These are phyloP conservation scores for Leccinellum luteum DNA, from an alignment of 768 basidiomycete species.

Conservation along the genomic window DNA sequence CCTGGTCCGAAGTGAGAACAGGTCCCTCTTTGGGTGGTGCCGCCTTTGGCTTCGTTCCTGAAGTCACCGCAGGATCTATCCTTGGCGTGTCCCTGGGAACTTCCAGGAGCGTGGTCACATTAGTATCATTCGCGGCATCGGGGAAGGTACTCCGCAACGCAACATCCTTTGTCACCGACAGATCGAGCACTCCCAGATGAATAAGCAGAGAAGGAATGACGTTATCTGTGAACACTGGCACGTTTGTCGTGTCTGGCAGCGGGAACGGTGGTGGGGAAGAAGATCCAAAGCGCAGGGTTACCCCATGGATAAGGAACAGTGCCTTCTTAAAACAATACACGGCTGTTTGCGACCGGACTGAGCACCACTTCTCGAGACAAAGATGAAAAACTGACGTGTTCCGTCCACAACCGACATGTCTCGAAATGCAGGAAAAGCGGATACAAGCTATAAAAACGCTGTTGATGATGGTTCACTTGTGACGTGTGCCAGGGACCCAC, in stretches of 20 bases:
- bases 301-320: slow-evolving; percentile 72
- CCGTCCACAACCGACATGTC: slow-evolving; percentile 72
- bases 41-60: slow-evolving; percentile 17
- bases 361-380: neutral
- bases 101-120: slow-evolving; percentile 42
- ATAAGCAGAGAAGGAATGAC: slow-evolving; percentile 81
- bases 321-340: slow-evolving; percentile 91
- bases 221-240: slow-evolving; percentile 78
- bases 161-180: slow-evolving; percentile 45
- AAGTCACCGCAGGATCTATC: slow-evolving; percentile 1
- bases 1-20: slow-evolving; percentile 54
- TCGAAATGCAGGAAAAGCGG: slow-evolving; percentile 76
- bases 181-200: slow-evolving; percentile 71
- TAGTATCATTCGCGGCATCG: slow-evolving; percentile 37
- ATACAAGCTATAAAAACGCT: slow-evolving; percentile 53
- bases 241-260: slow-evolving; percentile 52
- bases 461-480: slow-evolving; percentile 2
- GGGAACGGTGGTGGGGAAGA: slow-evolving; percentile 54
- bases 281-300: slow-evolving; percentile 64
- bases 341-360: slow-evolving; percentile 38
- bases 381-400: slow-evolving; percentile 43
- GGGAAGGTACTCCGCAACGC: slow-evolving; percentile 49
- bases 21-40: slow-evolving; percentile 46
- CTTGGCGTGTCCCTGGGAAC: slow-evolving; percentile 14
- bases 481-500: slow-evolving; percentile 38